Evolutionary conservation across 352 stramenopile genomes (phyloP), one percentile per base, ranked within the genome.

Genomic region (Phytopythium mirpurense): DNA sequence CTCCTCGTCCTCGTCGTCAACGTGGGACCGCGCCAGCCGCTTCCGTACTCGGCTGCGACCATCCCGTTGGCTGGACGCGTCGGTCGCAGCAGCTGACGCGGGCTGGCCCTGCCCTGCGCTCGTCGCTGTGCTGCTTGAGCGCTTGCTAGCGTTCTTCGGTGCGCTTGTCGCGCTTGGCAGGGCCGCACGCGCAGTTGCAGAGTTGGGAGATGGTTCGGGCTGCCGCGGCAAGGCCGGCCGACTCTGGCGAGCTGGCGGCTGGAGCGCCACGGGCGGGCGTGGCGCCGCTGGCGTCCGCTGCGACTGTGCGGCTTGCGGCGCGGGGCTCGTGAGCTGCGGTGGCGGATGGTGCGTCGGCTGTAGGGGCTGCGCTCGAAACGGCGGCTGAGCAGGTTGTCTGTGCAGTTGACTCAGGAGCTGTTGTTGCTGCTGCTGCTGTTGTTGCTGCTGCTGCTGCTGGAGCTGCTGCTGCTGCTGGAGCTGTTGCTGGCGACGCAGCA

Each of bases 1-100:
- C n/a, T 70, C 74, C 3, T 73, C 70, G 26, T 79, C 68, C 1
- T 80, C 68, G 2, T 86, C 73, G 27, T 78, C 67, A 4, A 78
- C 60, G 54, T 83, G 74, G 1, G 67, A 81, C 51, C 74, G 72
- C 56, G 70, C 59, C 44, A 86, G 62, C 36, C 74, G 64, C 38
- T 78, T 86, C 27, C 74, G 67, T 47, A 34, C 2, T 7, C 45
- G 9, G 29, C 27, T 41, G 10, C 45, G 45, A n/a, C 29, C 45
- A 5, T 36, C 29, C 1, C 3, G 24, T 3, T n/a, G 32, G 4
- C 15, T 2, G 5, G 45, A 41, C 16, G 27, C 16, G 14, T 41
- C n/a, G 1, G 11, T 16, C 2, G 18, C 14, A 15, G 16, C 3
- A 12, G 8, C n/a, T 5, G 12, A 12, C 26, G 16, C 35, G 35